Base-by-base conservation (phyloP, 1,284 basidiomycete species). In the Chondrostereum purpureum region DNA sequence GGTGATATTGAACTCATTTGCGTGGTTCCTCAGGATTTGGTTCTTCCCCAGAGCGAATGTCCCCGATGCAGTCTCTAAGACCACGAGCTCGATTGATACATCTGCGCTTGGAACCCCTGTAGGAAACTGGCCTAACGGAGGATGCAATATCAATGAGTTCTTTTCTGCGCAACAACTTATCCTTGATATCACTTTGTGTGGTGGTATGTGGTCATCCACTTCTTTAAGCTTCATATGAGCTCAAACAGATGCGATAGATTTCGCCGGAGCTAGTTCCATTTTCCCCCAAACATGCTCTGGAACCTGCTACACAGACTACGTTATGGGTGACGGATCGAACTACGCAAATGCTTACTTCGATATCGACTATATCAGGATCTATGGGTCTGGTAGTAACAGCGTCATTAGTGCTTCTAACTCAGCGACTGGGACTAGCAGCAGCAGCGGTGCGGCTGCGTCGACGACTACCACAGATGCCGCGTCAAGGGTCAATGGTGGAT, bases 1-100 rank as follows among this genome's bases (percentile, higher is more conserved):
- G 23, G 8, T 14, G 13, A 20, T 42, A 21, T 18, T 5, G 12
- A 33, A 34, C 20, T 35, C 37, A 20, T n/a, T 13, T 16, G 17
- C 23, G 12, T 36, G 18, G 12, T 21, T 34, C 14, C 20, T 17
- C 53, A 82, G 77, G 6, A 72, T 90, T 43, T 91, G 88, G 88
- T 88, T 87, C 67, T 83, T 86, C 63, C 63, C 71, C 66, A 76
- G 87, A 31, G 60, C 72, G 4, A 65, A 69, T 37, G 70, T 91
- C 21, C 86, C 88, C 0, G 56, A 56, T 8, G 63, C 67, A 3
- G 55, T 90, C 20, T 69, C 72, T 2, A 67, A 67, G n/a, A 76
- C 77, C 53, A 66, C 69, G 3, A 72, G 65, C 43, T 67, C 66
- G 10, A 33, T 33, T 14, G 14, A 33, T 14, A 33, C 27, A 10